Evolutionary conservation across 768 basidiomycete genomes (phyloP).

Genomic region (Leccinum incarnatum): DNA sequence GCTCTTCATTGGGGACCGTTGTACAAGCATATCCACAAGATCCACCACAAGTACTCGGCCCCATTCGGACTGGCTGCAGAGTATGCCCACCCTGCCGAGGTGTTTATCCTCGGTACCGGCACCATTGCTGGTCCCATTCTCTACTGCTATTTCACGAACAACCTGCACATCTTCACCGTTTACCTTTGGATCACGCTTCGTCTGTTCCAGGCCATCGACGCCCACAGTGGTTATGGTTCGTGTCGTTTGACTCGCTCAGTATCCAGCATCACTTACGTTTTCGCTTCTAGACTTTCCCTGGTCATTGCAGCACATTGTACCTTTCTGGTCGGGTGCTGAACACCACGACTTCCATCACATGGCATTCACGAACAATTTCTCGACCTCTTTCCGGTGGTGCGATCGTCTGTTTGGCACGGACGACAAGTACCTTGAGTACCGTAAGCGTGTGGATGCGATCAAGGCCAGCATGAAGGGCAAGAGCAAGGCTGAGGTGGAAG

Average conservation of each 20-base stretch:
- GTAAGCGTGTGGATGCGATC: conserved; percentile 59
- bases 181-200: conserved; percentile 93
- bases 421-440: conserved; percentile 81
- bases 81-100: conserved; percentile 96
- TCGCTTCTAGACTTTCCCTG: conserved; percentile 82
- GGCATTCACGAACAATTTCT: conserved; percentile 92
- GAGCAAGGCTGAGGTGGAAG: conserved; percentile 49
- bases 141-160: conserved; percentile 70
- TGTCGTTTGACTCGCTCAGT: conserved; percentile 8
- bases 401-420: conserved; percentile 91
- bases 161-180: conserved; percentile 88
- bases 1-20: conserved; percentile 80
- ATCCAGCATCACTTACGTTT: not conserved
- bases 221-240: conserved; percentile 93
- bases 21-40: conserved; percentile 93
- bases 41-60: conserved; percentile 96
- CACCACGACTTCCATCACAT: conserved; percentile 99
- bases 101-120: conserved; percentile 90
- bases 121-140: conserved; percentile 87
- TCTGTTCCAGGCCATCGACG: conserved; percentile 95
- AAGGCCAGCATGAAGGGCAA: conserved; percentile 55
- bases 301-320: conserved; percentile 88
- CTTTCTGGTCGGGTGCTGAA: conserved; percentile 97
- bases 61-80: conserved; percentile 98
- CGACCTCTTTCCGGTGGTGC: conserved; percentile 93